phyloP scores from a whole-genome alignment of 805 yeast genomes.

The Yamadazyma endophytica region DNA sequence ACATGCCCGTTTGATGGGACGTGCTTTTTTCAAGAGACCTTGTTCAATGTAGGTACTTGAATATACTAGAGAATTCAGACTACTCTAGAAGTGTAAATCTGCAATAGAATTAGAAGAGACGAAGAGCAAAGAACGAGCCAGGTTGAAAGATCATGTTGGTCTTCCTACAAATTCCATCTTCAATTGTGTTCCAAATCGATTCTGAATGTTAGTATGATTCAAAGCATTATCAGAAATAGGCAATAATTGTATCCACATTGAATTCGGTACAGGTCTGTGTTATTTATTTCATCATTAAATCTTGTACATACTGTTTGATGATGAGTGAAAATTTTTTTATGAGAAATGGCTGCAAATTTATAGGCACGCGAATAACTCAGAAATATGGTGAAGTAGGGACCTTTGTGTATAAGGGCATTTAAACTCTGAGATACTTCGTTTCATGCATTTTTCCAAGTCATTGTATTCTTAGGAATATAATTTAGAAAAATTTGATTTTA shows the following conservation, averaged over 20 bases:
- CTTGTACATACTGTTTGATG: neutral
- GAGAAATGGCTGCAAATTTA: no score
- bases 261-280: conserved; percentile 18
- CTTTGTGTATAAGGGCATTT: no score
- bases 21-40: no score
- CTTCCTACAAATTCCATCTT: neutral
- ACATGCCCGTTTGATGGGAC: no score
- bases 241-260: conserved; percentile 15
- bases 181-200: no score
- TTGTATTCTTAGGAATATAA: no score
- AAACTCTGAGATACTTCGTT: no score
- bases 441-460: no score
- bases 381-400: no score
- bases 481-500: no score
- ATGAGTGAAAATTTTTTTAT: no score
- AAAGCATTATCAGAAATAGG: conserved; percentile 13
- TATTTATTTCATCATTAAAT: conserved; percentile 13
- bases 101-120: neutral
- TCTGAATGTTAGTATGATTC: conserved; percentile 12
- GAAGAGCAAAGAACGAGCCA: neutral
- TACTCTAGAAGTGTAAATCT: neutral
- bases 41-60: neutral
- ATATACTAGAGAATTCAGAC: neutral
- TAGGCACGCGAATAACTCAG: no score
- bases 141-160: neutral